Conservation (phyloP, 2,329 filamentous ascomycete genomes). For the Penicillium decumbens region DNA sequence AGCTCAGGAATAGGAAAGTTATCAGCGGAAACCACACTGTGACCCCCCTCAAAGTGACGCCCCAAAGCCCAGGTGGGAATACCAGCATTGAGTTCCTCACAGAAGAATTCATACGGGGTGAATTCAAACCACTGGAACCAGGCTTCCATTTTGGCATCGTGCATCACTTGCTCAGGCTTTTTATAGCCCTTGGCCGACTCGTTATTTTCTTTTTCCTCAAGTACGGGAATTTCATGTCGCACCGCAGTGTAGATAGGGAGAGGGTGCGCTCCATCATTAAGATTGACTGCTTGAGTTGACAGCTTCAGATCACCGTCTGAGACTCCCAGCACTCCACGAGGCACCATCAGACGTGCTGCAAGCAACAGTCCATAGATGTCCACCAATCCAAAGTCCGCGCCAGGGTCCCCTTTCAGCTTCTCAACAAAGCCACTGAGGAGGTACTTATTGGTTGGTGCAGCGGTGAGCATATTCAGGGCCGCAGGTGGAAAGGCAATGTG, state of each 20-base stretch:
- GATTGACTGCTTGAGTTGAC: conserved; percentile 74
- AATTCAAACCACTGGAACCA: conserved; percentile 99
- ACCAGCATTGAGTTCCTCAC: conserved; percentile 83
- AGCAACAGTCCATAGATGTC: conserved; percentile 88
- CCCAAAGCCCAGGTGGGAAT: conserved; percentile 95
- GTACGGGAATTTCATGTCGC: conserved; percentile 81
- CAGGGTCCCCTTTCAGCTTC: conserved; percentile 76
- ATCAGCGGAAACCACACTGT: conserved; percentile 58
- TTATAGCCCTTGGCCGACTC: conserved; percentile 22
- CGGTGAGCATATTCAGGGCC: conserved; percentile 74
- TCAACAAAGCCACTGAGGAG: conserved; percentile 84
- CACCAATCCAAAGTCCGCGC: conserved; percentile 81
- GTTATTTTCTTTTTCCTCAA: conserved; percentile 39
- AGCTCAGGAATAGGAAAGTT: conserved; percentile 75
- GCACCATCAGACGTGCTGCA: conserved; percentile 77
- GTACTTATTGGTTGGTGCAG: conserved; percentile 87
- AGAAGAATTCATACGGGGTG: conserved; percentile 92
- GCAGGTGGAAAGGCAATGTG: conserved; percentile 91
- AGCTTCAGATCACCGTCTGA: conserved; percentile 79
- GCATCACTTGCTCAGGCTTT: conserved; percentile 38
- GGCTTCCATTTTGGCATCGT: conserved; percentile 57
- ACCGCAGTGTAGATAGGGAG: conserved; percentile 95
- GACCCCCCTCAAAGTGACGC: conserved; percentile 70
- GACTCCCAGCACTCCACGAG: conserved; percentile 74
- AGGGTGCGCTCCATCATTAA: conserved; percentile 74